phyloP scores from a whole-genome alignment of 257 asterid species.

The Echites panduratus region DNA sequence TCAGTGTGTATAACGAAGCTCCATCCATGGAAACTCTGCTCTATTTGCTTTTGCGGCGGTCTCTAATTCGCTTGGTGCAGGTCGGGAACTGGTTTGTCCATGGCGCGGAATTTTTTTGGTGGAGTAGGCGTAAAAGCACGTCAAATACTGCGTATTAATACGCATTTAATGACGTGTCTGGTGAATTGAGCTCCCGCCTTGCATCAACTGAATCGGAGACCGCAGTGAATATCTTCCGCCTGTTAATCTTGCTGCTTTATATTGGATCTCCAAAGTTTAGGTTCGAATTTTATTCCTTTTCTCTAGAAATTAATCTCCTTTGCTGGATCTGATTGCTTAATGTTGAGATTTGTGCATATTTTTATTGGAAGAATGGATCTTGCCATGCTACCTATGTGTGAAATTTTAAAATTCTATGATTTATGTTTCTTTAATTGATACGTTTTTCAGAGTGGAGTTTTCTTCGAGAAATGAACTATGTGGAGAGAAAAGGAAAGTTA shows the following conservation, averaged over 20 bases:
- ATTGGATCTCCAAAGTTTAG: constrained; percentile 25
- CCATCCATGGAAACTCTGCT: not conserved
- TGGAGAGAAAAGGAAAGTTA: not conserved
- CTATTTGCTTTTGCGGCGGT: constrained; percentile 21
- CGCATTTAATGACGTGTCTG: constrained; percentile 10
- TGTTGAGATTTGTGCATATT: not conserved
- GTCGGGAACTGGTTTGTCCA: constrained; percentile 40
- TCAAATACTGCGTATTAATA: not conserved
- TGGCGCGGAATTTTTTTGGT: constrained; percentile 11
- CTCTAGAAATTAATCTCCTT: not conserved
- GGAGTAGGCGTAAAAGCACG: constrained; percentile 8
- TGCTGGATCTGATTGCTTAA: not conserved
- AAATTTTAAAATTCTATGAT: not conserved
- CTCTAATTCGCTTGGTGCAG: constrained; percentile 52
- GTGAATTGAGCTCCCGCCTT: constrained; percentile 61
- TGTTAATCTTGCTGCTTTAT: not conserved
- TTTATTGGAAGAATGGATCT: not conserved
- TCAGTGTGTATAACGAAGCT: not conserved
- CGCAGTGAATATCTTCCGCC: constrained; percentile 25
- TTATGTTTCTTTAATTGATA: not conserved
- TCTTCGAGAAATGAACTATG: not conserved
- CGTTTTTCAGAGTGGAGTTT: not conserved
- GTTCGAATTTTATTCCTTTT: constrained; percentile 15
- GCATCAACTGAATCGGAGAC: constrained; percentile 85
- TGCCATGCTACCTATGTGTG: not conserved